These are phyloP conservation scores for Ajuga reptans DNA, from an alignment of 305 asterid species.

Conservation along the genomic window DNA sequence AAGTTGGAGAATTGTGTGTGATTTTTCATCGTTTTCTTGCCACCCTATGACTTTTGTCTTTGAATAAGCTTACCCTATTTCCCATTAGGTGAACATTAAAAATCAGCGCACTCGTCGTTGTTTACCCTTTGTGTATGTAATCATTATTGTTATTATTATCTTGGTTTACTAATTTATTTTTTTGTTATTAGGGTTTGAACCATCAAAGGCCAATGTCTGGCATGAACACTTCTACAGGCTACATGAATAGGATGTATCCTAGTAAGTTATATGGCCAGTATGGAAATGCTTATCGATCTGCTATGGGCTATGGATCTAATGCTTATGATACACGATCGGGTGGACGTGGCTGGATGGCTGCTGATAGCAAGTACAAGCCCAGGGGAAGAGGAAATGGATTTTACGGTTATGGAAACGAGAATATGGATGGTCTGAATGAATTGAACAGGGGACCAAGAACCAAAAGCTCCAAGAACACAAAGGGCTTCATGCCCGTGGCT, in stretches of 20 bases:
- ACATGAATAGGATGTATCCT: constrained; percentile 46
- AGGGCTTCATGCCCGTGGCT: constrained; percentile 37
- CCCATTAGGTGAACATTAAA: no score
- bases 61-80: background rate
- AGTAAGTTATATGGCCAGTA: constrained; percentile 51
- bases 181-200: constrained; percentile 36
- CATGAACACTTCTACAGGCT: constrained; percentile 41
- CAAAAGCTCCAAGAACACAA: constrained; percentile 39
- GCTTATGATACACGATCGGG: constrained; percentile 40
- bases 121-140: background rate
- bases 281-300: constrained; percentile 47
- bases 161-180: no score
- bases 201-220: constrained; percentile 41
- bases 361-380: constrained; percentile 57
- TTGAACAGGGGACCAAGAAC: constrained; percentile 68
- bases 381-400: constrained; percentile 59
- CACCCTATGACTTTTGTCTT: background rate
- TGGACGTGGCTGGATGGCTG: constrained; percentile 55
- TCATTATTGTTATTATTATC: background rate
- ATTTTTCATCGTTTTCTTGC: no score
- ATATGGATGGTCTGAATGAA: constrained; percentile 60
- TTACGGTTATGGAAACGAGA: constrained; percentile 42
- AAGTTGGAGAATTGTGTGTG: no score
- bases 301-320: constrained; percentile 43
- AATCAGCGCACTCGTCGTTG: no score